Base-by-base conservation (phyloP, 768 basidiomycete genomes). In the Termitomyces sp. region DNA sequence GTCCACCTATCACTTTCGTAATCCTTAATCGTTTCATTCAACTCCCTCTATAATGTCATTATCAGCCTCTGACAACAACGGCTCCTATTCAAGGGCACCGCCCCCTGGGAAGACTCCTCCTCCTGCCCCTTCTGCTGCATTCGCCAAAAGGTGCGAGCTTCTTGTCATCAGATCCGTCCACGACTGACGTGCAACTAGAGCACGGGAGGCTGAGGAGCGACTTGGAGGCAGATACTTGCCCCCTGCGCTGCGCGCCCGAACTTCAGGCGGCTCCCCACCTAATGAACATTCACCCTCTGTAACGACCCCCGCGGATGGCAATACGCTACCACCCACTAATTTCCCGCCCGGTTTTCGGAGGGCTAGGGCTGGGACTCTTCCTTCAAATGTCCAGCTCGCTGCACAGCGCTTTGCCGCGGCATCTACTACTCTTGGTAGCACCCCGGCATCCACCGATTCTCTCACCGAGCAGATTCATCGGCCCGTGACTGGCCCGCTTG, bases 341-440 rank as follows among this genome's bases (percentile, higher is more conserved):
- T 90, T 84, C 71, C 89, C 91, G 59, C 79, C 89, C 55, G 90
- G 92, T 60, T 96, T 94, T 71, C 85, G 92, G 76, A 86, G 94
- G 79, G 92, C 94, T 68, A 87, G 94, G 86, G 96, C 95, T 64
- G 96, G 94, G 57, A 98, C 95, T 79, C 84, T 98, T 68, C 95
- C 95, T 74, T 96, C 94, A 64, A 95, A 95, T 71, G 88, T 96
- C 53, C 88, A 90, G 68, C 86, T 93, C 64, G 90, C 88, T 58
- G 87, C 92, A 53, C 89, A 92, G 71, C 84, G 87, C 57, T 92
- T 85, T 72, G 87, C 86, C 29, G 85, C 87, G 32, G 79, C 86
- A 57, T 81, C 85, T 26, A 81, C 72, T 71, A 83, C 80, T 32
- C 69, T 86, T 64, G 71, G 77, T 44, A 78, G 74, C 65, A 75